Evolutionary conservation across 495 filamentous ascomycete species (phyloP), one percentile per base, ranked within the genome.

Genomic region (Trichoderma orchidacearum): DNA sequence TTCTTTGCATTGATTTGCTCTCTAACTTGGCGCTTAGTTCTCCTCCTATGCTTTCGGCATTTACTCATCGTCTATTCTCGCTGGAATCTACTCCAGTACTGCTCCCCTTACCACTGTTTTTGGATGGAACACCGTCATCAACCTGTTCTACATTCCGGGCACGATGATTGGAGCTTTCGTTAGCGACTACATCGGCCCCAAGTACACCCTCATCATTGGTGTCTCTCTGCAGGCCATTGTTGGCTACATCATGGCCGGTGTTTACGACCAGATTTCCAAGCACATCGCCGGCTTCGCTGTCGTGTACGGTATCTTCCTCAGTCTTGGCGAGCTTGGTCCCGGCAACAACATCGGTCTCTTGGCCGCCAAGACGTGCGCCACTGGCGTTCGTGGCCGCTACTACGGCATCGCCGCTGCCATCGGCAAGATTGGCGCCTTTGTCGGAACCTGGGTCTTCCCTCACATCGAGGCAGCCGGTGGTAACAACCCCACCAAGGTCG

Each of bases 301-400:
- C 7, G 82, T 93, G 8, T 75, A 76, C 60, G 84, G 89, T 35
- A 80, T 96, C 61, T 95, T 96, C 74, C 75, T 87, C 3, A 80
- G 83, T 0, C 78, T 95, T 8, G 91, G 90, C 25, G 90, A 96
- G 67, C 64, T 91, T 38, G 91, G 90, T 0, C 89, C 91, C 0
- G 91, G 90, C 28, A 84, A 96, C 70, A 95, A 95, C 67, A 94
- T 95, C 62, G 90, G 90, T 5, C 79, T 95, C 0, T 69, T 90
- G 21, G 90, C 90, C 0, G 86, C 87, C 54, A 95, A 95, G 71
- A 91, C 87, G 15, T 85, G 83, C 66, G 87, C 90, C 0, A 96
- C 91, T 3, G 83, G 84, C 11, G 85, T 96, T 30, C 77, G 90
- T 23, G 91, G 90, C 9, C 88, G 93, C 64, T 96, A 94, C 72